A percentile compares a stretch with the other conserved stretches of the same genome.
Conservation (phyloP, 495 filamentous ascomycete species). For the Lophiotrema nucula region DNA sequence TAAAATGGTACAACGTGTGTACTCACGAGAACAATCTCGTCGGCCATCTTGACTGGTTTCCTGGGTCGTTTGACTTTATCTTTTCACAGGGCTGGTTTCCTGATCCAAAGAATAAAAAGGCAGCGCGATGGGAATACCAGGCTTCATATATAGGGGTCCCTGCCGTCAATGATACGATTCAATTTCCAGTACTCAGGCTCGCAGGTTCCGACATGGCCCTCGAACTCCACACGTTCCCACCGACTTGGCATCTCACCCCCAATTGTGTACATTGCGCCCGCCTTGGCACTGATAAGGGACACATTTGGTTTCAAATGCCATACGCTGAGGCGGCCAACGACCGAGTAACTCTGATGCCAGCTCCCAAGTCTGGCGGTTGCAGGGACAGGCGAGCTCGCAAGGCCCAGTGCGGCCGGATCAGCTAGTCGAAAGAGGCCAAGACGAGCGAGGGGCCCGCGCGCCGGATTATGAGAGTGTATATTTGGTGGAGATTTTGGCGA, state of each 20-base stretch:
- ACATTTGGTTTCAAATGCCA: neutral
- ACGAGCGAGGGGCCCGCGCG: neutral
- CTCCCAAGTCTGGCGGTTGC: neutral
- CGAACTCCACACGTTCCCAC: conserved; percentile 12
- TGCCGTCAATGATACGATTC: neutral
- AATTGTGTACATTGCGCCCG: conserved; percentile 6
- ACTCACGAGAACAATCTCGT: conserved; percentile 8
- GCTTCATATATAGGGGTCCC: conserved; percentile 17
- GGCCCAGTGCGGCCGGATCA: neutral
- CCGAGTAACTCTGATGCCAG: neutral
- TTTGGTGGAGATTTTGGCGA: conserved; percentile 11
- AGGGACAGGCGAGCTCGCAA: neutral
- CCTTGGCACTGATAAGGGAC: conserved; percentile 30
- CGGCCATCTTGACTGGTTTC: conserved; percentile 4
- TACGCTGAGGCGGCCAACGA: neutral
- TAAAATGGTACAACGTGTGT: neutral
- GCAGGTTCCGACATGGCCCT: neutral
- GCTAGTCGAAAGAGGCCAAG: conserved; percentile 10
- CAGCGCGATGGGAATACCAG: too few species aligned
- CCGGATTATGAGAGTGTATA: neutral
- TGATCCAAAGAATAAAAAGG: too few species aligned
- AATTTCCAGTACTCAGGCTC: conserved; percentile 3
- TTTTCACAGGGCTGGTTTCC: too few species aligned
- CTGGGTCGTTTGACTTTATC: too few species aligned
- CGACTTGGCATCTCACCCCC: conserved; percentile 12